Base-by-base conservation (phyloP, 768 basidiomycete genomes). In the Agaricus bisporus region DNA sequence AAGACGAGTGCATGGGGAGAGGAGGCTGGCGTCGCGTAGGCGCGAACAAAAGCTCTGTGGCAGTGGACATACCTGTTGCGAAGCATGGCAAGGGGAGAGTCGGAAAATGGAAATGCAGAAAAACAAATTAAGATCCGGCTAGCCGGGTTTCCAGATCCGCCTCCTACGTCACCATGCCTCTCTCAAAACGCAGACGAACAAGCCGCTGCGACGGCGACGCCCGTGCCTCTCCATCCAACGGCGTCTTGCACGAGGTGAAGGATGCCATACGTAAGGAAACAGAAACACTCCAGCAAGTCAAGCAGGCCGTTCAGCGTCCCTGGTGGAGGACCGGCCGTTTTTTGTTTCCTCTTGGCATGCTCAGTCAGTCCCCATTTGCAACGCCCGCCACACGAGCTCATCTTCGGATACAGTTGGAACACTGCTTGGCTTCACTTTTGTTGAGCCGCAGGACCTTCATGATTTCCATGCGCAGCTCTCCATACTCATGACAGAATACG, bases 1-100 rank as follows among this genome's bases (percentile, higher is more conserved):
- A 91, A 86, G n/a, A 97, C 85, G 4, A 97, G 81, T 1, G 88
- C 83, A 68, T 88, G 85, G 0, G 88, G 83, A 29, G 82, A 72
- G 4, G 77, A 72, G 4, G 77, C 54, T 20, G 78, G 68, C 3
- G 85, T 79, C 4, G 87, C 80, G 64, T 88, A 90, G 5, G 73
- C 64, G 55, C 83, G 74, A 59, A 63, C 48, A 45, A 60, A 59
- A 14, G 62, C 63, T 45, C 65, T 59, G 42, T 58, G 58, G 58
- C 57, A 64, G 32, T 66, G 53, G 42, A 54, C 45, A 18, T 63
- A 60, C 15, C 65, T 58, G 46, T 63, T 66, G 59, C 65, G 64
- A 42, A 70, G 58, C 67, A 70, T 67, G 17, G 45, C 17, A 25
- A 29, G 12, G 49, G n/a, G 22, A 50, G 44, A 29, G 50, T 20